Conservation (phyloP, 148 eudicot genomes). For the Rhododendron simsii region DNA sequence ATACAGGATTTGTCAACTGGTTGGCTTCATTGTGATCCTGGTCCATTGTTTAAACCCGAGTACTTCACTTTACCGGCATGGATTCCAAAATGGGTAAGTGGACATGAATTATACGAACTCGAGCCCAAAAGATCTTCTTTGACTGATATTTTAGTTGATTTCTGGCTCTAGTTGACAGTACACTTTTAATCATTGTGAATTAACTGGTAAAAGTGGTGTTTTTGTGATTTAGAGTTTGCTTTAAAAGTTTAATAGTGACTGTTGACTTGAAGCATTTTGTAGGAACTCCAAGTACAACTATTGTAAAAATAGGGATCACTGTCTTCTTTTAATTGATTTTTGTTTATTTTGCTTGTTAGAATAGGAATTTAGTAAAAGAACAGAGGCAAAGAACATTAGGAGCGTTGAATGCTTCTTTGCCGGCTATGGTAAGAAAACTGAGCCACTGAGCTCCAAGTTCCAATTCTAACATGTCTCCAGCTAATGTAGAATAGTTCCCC, state of each 20-base stretch:
- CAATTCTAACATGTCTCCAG: background rate
- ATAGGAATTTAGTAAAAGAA: background rate
- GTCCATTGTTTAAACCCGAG: slow-evolving; percentile 73
- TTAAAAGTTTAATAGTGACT: background rate
- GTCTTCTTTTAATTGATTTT: background rate
- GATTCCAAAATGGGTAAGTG: slow-evolving; percentile 72
- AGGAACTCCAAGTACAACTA: background rate
- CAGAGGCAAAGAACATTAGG: background rate
- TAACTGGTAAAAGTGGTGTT: background rate
- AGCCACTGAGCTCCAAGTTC: background rate
- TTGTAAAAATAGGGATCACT: background rate
- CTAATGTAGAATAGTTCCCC: background rate
- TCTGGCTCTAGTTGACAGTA: background rate
- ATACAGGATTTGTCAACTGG: slow-evolving; percentile 87
- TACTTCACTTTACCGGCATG: slow-evolving; percentile 50
- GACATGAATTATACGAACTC: background rate
- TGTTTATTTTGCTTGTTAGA: background rate
- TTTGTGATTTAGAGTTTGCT: background rate
- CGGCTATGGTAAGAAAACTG: background rate
- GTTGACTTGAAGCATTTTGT: background rate
- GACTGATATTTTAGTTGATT: background rate
- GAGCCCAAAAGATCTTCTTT: background rate
- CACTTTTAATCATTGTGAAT: background rate
- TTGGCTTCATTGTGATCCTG: slow-evolving; percentile 99
- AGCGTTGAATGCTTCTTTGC: background rate